Base-by-base conservation (phyloP, 805 yeast genomes). In the Teunomyces barrocoloradensis region DNA sequence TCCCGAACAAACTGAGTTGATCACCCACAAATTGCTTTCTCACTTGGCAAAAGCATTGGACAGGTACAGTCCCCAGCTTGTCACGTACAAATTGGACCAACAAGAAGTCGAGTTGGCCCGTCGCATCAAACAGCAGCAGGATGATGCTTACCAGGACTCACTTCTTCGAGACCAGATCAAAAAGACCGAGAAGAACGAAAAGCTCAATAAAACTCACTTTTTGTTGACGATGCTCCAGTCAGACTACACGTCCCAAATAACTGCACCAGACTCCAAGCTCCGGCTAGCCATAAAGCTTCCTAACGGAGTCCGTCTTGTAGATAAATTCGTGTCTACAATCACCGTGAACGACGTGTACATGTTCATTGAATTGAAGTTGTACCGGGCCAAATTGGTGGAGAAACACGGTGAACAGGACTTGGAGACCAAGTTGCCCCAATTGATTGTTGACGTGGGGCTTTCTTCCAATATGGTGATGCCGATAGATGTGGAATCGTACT, bases 201-300 rank as follows among this genome's bases (percentile, higher is more conserved):
- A 40, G 36, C 46, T 5, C 5, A 39, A 43, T 13, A 23, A 32
- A 13, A 23, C 43, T 13, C 15, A 13, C 12, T 37, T 20, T 15
- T 37, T 37, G 28, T 21, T 37, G 18, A 21, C 17, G 18, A 7
- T 18, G 37, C 25, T 23, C 10, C 18, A 29, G 37, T 13, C 21
- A 9, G 21, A 30, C n/a, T 30, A 15, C 11, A n/a, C 21, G 9
- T 42, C 34, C 2, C n/a, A 13, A n/a, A 18, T 29, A 6, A 40
- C 32, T 13, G 21, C 18, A 10, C 11, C 12, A 6, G 29, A 30
- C 5, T 20, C 37, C 18, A 28, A 20, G n/a, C 43, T 35, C 10
- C 46, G 53, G 13, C 71, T 84, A 17, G 82, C 85, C 43, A 66
- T 84, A 52, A 75, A 82, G 58, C 64, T 78, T 30, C 81, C 85